Evolutionary conservation across 129 eudicot species (phyloP).

Genomic region (Smallanthus sonchifolius): DNA sequence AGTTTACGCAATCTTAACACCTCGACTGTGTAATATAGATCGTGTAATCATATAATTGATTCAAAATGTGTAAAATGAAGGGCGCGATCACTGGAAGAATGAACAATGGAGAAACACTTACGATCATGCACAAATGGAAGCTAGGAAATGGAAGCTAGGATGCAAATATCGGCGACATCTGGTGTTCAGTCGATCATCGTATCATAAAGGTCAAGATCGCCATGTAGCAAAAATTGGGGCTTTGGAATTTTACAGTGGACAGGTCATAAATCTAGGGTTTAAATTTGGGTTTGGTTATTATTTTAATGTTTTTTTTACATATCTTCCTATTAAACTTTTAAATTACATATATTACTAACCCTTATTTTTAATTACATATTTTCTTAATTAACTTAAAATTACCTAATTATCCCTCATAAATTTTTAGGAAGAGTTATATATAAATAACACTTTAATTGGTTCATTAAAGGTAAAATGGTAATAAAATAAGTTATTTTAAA

Average conservation of each 20-base stretch:
- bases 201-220: slow-evolving; percentile 18
- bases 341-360: no score
- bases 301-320: no score
- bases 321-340: no score
- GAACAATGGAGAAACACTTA: slow-evolving; percentile 2
- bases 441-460: no score
- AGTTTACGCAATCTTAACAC: neutral
- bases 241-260: neutral
- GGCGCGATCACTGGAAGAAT: neutral
- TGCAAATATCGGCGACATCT: neutral
- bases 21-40: neutral
- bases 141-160: neutral
- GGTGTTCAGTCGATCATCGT: slow-evolving; percentile 12
- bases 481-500: no score
- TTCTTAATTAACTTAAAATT: no score
- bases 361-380: no score
- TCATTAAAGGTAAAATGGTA: no score
- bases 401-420: no score
- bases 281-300: no score
- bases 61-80: neutral
- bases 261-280: no score
- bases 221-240: neutral
- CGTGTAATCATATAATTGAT: neutral
- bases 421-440: no score
- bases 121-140: slow-evolving; percentile 14